Evolutionary conservation across 2,329 filamentous ascomycete genomes (phyloP).

Genomic region (Thermothelomyces thermophilus): DNA sequence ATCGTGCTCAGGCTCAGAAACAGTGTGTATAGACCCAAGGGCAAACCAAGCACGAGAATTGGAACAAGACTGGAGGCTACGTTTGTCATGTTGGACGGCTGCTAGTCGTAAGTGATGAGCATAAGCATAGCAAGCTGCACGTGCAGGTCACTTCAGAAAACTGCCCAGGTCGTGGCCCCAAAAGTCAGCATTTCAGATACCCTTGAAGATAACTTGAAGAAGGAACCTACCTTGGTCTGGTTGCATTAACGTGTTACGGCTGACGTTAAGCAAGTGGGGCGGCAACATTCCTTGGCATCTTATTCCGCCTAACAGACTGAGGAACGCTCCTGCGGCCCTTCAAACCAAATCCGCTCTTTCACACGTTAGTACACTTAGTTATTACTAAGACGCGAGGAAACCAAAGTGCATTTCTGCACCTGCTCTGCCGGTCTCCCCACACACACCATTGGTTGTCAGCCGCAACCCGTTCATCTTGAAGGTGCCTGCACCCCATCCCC

Average conservation of each 20-base stretch:
- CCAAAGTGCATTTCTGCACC: no score
- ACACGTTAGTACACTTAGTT: no score
- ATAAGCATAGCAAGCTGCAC: background rate
- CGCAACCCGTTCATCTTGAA: no score
- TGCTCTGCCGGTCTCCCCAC: no score
- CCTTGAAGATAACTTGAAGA: background rate
- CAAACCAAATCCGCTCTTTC: no score
- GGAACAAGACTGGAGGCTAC: constrained; percentile 32
- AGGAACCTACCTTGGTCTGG: no score
- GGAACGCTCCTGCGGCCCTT: no score
- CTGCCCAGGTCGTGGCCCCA: background rate
- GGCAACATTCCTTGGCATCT: background rate
- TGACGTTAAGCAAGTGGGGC: background rate
- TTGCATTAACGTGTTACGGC: no score
- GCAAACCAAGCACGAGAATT: constrained; percentile 50
- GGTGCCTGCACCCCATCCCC: no score
- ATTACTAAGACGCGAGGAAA: no score
- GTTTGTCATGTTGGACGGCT: constrained; percentile 8
- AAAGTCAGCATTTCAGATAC: background rate
- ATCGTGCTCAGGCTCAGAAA: constrained; percentile 61
- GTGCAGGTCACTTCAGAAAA: background rate
- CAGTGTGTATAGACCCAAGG: constrained; percentile 58
- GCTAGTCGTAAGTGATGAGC: background rate
- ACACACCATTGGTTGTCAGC: no score
- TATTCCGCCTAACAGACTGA: background rate